phyloP scores from a whole-genome alignment of 108 stramenopile genomes.

The Cyclotella cryptica region DNA sequence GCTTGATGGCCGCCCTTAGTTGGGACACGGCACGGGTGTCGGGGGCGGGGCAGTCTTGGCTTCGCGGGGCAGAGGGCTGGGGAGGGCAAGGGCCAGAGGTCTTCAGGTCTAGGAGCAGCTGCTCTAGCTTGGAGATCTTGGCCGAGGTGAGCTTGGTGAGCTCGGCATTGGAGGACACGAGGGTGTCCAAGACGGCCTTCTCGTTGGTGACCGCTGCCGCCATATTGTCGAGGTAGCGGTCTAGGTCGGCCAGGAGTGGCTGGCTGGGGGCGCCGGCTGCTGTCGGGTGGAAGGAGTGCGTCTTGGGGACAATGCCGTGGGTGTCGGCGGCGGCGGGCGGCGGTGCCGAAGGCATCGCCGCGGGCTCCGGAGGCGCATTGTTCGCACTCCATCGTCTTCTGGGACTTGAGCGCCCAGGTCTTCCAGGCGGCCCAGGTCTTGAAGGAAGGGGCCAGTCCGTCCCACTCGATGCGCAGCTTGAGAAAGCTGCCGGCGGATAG shows the following conservation, averaged over 20 bases:
- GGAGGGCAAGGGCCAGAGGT: too few species aligned
- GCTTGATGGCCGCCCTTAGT: too few species aligned
- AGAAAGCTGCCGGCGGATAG: conserved; percentile 8
- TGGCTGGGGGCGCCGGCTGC: too few species aligned
- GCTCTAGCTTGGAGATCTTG: too few species aligned
- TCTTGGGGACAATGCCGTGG: neutral
- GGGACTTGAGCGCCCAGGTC: neutral
- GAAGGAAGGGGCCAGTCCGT: neutral
- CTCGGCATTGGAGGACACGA: too few species aligned
- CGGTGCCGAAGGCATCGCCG: neutral
- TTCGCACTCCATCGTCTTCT: neutral
- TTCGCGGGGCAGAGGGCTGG: too few species aligned
- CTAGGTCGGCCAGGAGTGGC: too few species aligned
- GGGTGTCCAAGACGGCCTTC: too few species aligned
- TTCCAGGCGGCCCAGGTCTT: conserved; percentile 4
- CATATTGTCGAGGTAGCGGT: too few species aligned
- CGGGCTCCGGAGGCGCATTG: neutral
- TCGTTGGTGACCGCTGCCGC: too few species aligned
- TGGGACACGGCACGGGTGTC: neutral
- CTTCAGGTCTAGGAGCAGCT: too few species aligned
- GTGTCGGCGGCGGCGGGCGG: neutral
- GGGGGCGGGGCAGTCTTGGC: neutral
- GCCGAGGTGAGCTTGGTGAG: too few species aligned
- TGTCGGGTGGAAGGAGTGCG: neutral
- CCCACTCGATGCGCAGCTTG: neutral